A percentile compares a stretch with the other conserved stretches of the same genome.
These are phyloP conservation scores for Waltergamsia citrina DNA, from an alignment of 2,329 filamentous ascomycete genomes.

Conservation along the genomic window DNA sequence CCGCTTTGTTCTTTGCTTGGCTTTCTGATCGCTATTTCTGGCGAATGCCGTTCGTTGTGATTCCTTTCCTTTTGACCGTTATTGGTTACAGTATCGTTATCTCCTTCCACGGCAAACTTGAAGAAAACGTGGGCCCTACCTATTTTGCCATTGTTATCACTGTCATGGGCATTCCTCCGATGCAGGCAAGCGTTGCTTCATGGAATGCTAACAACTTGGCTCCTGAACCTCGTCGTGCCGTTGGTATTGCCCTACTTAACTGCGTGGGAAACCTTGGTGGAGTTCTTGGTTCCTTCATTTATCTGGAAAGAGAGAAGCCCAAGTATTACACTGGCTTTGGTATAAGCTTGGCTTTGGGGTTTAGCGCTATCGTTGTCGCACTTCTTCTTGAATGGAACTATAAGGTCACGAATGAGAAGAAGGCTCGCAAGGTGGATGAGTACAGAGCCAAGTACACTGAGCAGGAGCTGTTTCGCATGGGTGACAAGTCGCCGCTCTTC, in stretches of 20 bases:
- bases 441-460: conserved; percentile 8
- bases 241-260: conserved; percentile 56
- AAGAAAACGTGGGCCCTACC: conserved; percentile 36
- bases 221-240: conserved; percentile 51
- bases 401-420: conserved; percentile 11
- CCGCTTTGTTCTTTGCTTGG: conserved; percentile 55
- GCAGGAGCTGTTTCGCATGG: conserved; percentile 8
- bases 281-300: conserved; percentile 12
- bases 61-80: conserved; percentile 48
- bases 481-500: conserved; percentile 11
- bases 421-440: conserved; percentile 11
- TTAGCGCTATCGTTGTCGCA: conserved; percentile 10
- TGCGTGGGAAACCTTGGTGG: conserved; percentile 49
- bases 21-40: conserved; percentile 55
- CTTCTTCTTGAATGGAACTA: conserved; percentile 15
- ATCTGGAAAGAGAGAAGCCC: conserved; percentile 8
- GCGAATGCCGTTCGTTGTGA: conserved; percentile 59
- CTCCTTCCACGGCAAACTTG: conserved; percentile 42
- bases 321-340: conserved; percentile 20
- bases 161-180: conserved; percentile 60
- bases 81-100: conserved; percentile 49
- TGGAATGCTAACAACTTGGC: conserved; percentile 59
- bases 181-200: conserved; percentile 5
- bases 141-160: conserved; percentile 62
- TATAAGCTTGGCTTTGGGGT: conserved; percentile 15